Evolutionary conservation across 495 filamentous ascomycete genomes (phyloP), one percentile per base, ranked within the genome.

Genomic region (Penicillium cataractarum): DNA sequence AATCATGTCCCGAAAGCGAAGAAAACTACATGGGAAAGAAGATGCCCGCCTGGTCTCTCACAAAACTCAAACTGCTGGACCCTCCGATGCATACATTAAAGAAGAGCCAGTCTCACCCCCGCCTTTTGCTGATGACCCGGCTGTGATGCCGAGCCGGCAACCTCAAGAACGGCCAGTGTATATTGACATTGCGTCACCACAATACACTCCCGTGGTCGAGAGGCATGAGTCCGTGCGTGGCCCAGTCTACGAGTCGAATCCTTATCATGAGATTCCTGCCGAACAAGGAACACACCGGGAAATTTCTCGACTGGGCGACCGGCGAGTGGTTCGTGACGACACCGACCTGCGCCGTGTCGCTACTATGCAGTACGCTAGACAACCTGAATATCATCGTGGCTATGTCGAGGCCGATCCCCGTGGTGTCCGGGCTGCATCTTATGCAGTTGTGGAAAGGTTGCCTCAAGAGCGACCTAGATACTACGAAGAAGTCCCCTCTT

Each of bases 21-120:
- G 82, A 55, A 77, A 80, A 49, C 61, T 78, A 24, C 69, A 73
- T 31, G 78, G 78, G 49, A 72, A 67, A 22, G 70, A 75, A 7
- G 68, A 66, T 19, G 26, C 68, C 37, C 76, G 71, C 52, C 69
- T 71, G 53, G 69, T 68, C 12, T 61, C 66, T 31, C 64, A 72
- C 57, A 73, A 66, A 62, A 68, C 70, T 35, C 74, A 69, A 55
- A 65, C 69, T 63, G 60, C 63, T 55, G 69, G 66, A 21, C 71
- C 77, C 44, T 70, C 77, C 24, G 81, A 80, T 48, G 82, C 90
- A 8, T 85, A 85, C 67, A 92, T 97, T 70, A 97, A 97, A 70
- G 84, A 89, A 62, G 93, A 97, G 72, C 93, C 93, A 8, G 82
- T 89, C 13, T 97, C 93, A 1, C 91, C 91, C 3, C 92, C 91